phyloP scores from a whole-genome alignment of 768 basidiomycete species.

The Trametes cingulata region DNA sequence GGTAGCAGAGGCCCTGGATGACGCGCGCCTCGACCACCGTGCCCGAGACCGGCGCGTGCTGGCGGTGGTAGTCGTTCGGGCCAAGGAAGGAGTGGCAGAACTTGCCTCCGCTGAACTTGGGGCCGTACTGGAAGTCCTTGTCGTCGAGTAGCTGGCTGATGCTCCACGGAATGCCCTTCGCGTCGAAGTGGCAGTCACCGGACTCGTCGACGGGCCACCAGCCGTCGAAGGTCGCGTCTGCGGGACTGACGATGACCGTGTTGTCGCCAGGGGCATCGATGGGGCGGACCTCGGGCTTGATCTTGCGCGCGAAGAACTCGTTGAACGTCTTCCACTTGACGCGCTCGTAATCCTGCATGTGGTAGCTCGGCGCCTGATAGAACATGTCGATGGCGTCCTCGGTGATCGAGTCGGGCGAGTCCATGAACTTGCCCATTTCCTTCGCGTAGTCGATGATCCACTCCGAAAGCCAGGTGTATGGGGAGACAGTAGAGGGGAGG shows the following conservation, averaged over 20 bases:
- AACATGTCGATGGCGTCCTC: conserved; percentile 13
- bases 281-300: conserved; percentile 14
- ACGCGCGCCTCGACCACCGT: conserved; percentile 21
- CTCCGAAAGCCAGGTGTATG: conserved; percentile 18
- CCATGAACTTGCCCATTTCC: conserved; percentile 23
- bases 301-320: conserved; percentile 25
- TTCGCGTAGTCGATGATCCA: conserved; percentile 25
- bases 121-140: background rate
- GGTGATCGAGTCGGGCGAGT: conserved; percentile 18
- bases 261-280: conserved; percentile 1
- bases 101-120: conserved; percentile 16
- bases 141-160: conserved; percentile 24
- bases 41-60: conserved; percentile 26
- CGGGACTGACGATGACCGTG: conserved; percentile 18
- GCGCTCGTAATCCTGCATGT: conserved; percentile 20
- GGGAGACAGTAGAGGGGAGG: conserved; percentile 6
- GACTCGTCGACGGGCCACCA: conserved; percentile 16
- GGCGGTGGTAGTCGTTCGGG: conserved; percentile 25
- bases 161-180: conserved; percentile 23
- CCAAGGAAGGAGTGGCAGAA: conserved; percentile 25
- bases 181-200: conserved; percentile 8
- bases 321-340: conserved; percentile 26
- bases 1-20: conserved; percentile 26
- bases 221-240: conserved; percentile 19
- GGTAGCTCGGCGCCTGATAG: conserved; percentile 12